Percentiles rank a stretch among this genome's conserved stretches.
Conservation (phyloP, 495 filamentous ascomycete species). For the Darksidea phi region DNA sequence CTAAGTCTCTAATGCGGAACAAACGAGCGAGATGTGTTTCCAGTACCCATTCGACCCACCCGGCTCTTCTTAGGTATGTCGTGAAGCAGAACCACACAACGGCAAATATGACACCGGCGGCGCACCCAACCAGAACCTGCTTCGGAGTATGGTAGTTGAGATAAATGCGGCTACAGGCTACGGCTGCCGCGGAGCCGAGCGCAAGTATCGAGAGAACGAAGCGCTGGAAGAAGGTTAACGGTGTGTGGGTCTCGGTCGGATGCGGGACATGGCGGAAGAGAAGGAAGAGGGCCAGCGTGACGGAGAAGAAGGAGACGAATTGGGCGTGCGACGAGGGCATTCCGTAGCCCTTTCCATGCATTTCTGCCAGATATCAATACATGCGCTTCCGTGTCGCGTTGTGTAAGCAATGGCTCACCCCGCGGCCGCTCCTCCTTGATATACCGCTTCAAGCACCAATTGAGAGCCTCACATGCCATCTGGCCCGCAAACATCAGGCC, state of each 20-base stretch:
- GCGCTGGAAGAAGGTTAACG: constrained; percentile 59
- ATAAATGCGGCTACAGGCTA: constrained; percentile 81
- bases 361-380: constrained; percentile 50
- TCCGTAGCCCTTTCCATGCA: constrained; percentile 89
- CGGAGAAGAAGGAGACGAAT: constrained; percentile 85
- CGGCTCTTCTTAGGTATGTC: constrained; percentile 57
- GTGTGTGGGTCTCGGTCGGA: constrained; percentile 48
- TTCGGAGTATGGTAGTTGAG: constrained; percentile 87
- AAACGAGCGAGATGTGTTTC: constrained; percentile 64
- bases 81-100: constrained; percentile 77
- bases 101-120: constrained; percentile 69
- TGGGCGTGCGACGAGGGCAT: constrained; percentile 99
- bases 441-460: constrained; percentile 82
- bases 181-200: constrained; percentile 60
- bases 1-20: constrained; percentile 74
- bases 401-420: constrained; percentile 41
- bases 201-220: constrained; percentile 56
- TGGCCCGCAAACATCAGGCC: constrained; percentile 89
- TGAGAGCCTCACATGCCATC: constrained; percentile 88
- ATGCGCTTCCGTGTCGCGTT: neutral
- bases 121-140: constrained; percentile 79
- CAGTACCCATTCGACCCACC: constrained; percentile 69
- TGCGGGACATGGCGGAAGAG: constrained; percentile 64
- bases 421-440: constrained; percentile 89
- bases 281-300: constrained; percentile 79